Percentiles rank a stretch among this genome's conserved stretches.
Evolutionary conservation across 768 basidiomycete genomes (phyloP).

Genomic region (Imleria badia): DNA sequence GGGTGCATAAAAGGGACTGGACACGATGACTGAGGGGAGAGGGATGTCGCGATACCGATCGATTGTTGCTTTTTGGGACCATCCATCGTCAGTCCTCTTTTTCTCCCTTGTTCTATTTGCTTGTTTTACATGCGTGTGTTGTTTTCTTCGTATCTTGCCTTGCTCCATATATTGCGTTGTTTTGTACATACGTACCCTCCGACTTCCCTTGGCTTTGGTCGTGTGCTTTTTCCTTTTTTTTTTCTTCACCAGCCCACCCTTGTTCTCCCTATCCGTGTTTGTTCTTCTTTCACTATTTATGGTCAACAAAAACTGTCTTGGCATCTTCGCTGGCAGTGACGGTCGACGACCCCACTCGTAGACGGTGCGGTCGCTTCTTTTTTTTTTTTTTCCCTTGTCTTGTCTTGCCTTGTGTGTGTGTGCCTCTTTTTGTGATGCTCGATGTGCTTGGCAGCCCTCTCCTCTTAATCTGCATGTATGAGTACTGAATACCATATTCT

Average conservation of each 20-base stretch:
- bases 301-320: conserved; percentile 26
- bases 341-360: not conserved
- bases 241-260: conserved; percentile 2
- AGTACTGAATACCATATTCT: too few species aligned
- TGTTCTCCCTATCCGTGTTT: not conserved
- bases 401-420: too few species aligned
- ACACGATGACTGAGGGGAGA: conserved; percentile 7
- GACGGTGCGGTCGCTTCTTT: not conserved
- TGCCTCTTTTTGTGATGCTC: too few species aligned
- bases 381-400: not conserved
- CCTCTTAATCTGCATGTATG: too few species aligned
- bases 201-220: conserved; percentile 1
- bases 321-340: not conserved
- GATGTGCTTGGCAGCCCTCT: too few species aligned
- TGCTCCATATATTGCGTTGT: conserved; percentile 12
- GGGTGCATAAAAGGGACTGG: not conserved
- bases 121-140: not conserved
- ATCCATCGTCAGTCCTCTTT: conserved; percentile 11
- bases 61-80: conserved; percentile 7
- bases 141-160: conserved; percentile 2
- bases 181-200: conserved; percentile 19
- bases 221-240: conserved; percentile 3
- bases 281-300: conserved; percentile 26
- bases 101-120: not conserved
- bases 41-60: conserved; percentile 2